Base-by-base conservation (phyloP, 208 protist species). In the Trypanosoma platydactyli region DNA sequence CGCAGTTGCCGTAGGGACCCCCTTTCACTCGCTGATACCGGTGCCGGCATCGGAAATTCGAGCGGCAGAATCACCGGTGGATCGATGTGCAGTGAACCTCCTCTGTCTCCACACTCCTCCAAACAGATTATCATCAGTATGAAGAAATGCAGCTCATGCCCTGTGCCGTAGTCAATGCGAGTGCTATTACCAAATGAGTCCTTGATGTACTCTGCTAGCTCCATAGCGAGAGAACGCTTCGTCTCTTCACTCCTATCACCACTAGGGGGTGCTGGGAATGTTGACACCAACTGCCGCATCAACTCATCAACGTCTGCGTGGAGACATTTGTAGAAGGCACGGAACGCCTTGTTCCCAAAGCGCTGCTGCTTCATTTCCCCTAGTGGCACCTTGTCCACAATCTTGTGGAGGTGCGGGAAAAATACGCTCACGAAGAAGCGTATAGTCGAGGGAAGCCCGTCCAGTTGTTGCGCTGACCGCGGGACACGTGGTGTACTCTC, bases 81-180 rank as follows among this genome's bases (percentile, higher is more conserved):
- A 83, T 66, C 68, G 77, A 51, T 41, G 12, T 61, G 44, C 24
- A 90, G 56, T 7, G 55, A 67, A 20, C 81, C 88, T 35, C 84
- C 84, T n/a, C 73, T 22, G 53, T 91, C 87, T 6, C 84, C 83
- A 59, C 94, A 60, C 60, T 86, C 68, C 59, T 82, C 65, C 9
- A 99, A 79, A 71, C 86, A 91, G 24, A 94, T 94, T 74, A 91
- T 92, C 27, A 99, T 38, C 18, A 95, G 94, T 4, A 88, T 81
- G 30, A 98, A 88, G 76, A 99, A 99, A 63, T 97, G 83, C n/a
- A 98, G 61, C 78, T 99, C 98, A 70, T 99, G 98, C 20, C 99
- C 98, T 9, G 97, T 99, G 56, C 99, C 99, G 74, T 99, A 99
- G 81, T 99, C 99, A 6, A 99, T 97, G 44, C 99, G 89, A 3